Conservation (phyloP, 2,329 filamentous ascomycete genomes). For the Elsinoe australis region DNA sequence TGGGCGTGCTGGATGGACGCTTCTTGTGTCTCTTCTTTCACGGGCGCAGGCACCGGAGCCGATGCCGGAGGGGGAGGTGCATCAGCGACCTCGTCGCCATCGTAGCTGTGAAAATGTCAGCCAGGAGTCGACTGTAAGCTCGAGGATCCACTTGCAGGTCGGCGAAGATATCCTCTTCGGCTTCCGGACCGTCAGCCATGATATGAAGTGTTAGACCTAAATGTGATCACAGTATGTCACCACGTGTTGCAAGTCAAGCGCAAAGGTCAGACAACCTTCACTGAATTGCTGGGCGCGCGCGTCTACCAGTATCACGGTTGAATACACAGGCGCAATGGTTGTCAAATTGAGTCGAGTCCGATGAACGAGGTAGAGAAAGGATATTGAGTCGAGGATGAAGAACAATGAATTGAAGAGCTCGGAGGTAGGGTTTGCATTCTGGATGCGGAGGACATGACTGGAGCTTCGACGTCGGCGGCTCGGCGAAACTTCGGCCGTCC, state of each 20-base stretch:
- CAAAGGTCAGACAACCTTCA: background rate
- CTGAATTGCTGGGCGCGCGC: background rate
- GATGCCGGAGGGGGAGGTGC: slow-evolving; percentile 27
- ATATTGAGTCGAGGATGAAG: no score
- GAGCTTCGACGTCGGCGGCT: slow-evolving; percentile 7
- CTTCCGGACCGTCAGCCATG: slow-evolving; percentile 71
- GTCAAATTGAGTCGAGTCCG: no score
- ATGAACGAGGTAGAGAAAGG: no score
- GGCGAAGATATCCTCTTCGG: slow-evolving; percentile 91
- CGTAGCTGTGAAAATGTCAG: slow-evolving; percentile 56
- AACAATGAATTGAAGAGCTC: background rate
- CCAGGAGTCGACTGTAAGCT: no score
- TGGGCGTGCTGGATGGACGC: background rate
- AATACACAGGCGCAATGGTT: no score
- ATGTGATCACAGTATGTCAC: background rate
- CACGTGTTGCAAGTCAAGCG: background rate
- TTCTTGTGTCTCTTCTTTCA: slow-evolving; percentile 9
- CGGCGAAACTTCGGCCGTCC: slow-evolving; percentile 13
- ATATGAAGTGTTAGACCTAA: slow-evolving; percentile 23
- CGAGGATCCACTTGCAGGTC: slow-evolving; percentile 62
- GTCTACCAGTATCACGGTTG: no score
- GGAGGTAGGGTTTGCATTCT: no score
- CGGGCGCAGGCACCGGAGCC: slow-evolving; percentile 5
- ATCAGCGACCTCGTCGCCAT: slow-evolving; percentile 49
- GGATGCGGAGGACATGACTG: no score